Evolutionary conservation across 2,329 filamentous ascomycete species (phyloP), one percentile per base, ranked within the genome.

Genomic region (Bipolaris zeicola): DNA sequence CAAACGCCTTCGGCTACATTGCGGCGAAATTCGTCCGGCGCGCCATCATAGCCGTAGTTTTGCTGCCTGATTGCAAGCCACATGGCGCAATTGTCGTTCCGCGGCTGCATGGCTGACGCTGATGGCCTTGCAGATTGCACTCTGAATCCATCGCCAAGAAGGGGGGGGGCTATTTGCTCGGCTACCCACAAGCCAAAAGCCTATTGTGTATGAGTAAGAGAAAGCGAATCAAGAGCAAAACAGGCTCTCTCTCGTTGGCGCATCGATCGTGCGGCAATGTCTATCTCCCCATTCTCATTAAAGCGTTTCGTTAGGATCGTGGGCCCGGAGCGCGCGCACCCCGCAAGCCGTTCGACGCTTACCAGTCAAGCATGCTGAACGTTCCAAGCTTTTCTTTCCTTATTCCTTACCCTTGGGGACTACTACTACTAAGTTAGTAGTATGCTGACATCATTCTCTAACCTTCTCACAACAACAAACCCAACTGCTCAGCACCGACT

Each of bases 31-130:
- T 49, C 46, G 46, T 49, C 46, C 36, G 43, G 24, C 18, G 31
- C 11, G 22, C 31, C 5, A 16, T 26, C 36, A n/a, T 2, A 36
- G 22, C 3, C 6, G 5, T 10, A 13, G 28, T 6, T 38, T 39
- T 10, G 58, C 51, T 55, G 60, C 60, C 60, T 62, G 44, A 49
- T 38, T 10, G 39, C 24, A 50, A 31, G 50, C 50, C 34, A 39
- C 42, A 6, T 16, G 16, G n/a, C 24, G 39, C 38, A 24, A 22
- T 28, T 36, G n/a, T 45, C n/a, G n/a, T 50, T 16, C 26, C 20
- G 26, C 38, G 24, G 38, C n/a, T 36, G 37, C 13, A 34, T 13
- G n/a, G 26, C 22, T 55, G 50, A 58, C 58, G 50, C 22, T 55
- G 54, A 60, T 60, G 50, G 31, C 14, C 26, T 43, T 26, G 37